Conservation (phyloP, 2,329 filamentous ascomycete species). For the Diaporthe caulivora region DNA sequence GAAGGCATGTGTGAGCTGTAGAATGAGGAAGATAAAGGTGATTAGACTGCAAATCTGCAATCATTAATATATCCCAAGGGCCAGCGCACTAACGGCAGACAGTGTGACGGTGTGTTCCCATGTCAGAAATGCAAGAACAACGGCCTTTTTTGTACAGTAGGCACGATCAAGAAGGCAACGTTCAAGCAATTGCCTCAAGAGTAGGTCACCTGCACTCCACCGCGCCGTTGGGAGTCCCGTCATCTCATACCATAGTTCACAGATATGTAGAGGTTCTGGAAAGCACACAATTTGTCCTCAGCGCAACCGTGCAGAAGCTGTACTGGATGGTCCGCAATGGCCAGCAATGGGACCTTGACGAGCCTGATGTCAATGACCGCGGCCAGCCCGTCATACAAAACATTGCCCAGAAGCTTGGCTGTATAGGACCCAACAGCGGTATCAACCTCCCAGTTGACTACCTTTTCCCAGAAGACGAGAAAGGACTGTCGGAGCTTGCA, state of each 20-base stretch:
- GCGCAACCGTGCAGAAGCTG: constrained; percentile 74
- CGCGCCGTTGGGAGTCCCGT: not conserved
- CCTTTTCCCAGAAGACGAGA: constrained; percentile 72
- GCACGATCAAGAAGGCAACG: constrained; percentile 74
- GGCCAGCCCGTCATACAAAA: constrained; percentile 75
- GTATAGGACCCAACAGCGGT: constrained; percentile 73
- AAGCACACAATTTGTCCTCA: constrained; percentile 74
- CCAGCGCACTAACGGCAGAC: constrained; percentile 35
- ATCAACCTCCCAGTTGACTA: constrained; percentile 69
- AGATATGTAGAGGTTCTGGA: constrained; percentile 75
- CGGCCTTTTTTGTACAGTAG: constrained; percentile 72
- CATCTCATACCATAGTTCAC: constrained; percentile 37
- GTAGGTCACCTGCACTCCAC: constrained; percentile 53
- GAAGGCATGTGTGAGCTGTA: constrained; percentile 76
- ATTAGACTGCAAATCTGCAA: too few relatives aligned
- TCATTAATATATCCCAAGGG: constrained; percentile 25
- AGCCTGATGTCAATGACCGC: constrained; percentile 72
- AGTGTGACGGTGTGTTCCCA: constrained; percentile 76
- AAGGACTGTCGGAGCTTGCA: constrained; percentile 68
- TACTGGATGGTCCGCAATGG: constrained; percentile 72
- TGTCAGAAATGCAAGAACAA: constrained; percentile 77
- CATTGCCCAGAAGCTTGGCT: constrained; percentile 73
- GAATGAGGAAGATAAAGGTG: constrained; percentile 79
- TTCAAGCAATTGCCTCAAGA: constrained; percentile 75
- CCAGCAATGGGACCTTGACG: constrained; percentile 72